A percentile compares a stretch with the other conserved stretches of the same genome.
These are phyloP conservation scores for Pythium phragmiticola DNA, from an alignment of 352 stramenopile genomes.

Conservation along the genomic window DNA sequence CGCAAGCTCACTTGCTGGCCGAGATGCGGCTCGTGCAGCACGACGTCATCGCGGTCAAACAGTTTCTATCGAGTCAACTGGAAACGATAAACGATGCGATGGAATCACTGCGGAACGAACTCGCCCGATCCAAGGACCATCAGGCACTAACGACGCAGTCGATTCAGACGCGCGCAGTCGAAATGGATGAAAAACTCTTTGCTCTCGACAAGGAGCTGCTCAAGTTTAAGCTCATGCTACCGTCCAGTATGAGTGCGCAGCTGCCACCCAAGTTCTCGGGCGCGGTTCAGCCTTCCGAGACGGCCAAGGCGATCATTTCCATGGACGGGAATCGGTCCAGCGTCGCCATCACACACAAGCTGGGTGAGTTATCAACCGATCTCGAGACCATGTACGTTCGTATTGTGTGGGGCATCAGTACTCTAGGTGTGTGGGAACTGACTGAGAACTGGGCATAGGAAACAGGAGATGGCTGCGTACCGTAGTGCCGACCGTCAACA, in stretches of 20 bases:
- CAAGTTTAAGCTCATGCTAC: slow-evolving; percentile 56
- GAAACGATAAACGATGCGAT: slow-evolving; percentile 45
- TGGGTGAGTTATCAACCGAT: slow-evolving; percentile 41
- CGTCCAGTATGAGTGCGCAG: slow-evolving; percentile 41
- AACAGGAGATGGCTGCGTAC: slow-evolving; percentile 37
- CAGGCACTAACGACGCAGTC: slow-evolving; percentile 30
- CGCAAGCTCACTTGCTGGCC: slow-evolving; percentile 38
- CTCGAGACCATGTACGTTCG: slow-evolving; percentile 38
- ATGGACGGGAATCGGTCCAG: slow-evolving; percentile 1
- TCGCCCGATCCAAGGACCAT: slow-evolving; percentile 32
- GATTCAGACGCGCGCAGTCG: slow-evolving; percentile 28
- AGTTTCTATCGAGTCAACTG: slow-evolving; percentile 41
- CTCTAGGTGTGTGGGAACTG: neutral
- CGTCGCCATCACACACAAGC: slow-evolving; percentile 32
- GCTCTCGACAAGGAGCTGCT: slow-evolving; percentile 64
- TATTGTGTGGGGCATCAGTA: neutral
- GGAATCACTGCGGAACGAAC: slow-evolving; percentile 37
- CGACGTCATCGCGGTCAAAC: slow-evolving; percentile 37
- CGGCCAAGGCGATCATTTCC: slow-evolving; percentile 5
- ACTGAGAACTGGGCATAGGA: slow-evolving; percentile 23
- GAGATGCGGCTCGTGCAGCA: slow-evolving; percentile 51
- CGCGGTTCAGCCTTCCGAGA: slow-evolving; percentile 5
- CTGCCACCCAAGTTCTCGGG: slow-evolving; percentile 25
- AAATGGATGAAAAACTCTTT: slow-evolving; percentile 64
- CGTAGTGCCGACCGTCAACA: slow-evolving; percentile 52